These are phyloP conservation scores for Zostera marina DNA, from an alignment of 116 monocot species.

Conservation along the genomic window DNA sequence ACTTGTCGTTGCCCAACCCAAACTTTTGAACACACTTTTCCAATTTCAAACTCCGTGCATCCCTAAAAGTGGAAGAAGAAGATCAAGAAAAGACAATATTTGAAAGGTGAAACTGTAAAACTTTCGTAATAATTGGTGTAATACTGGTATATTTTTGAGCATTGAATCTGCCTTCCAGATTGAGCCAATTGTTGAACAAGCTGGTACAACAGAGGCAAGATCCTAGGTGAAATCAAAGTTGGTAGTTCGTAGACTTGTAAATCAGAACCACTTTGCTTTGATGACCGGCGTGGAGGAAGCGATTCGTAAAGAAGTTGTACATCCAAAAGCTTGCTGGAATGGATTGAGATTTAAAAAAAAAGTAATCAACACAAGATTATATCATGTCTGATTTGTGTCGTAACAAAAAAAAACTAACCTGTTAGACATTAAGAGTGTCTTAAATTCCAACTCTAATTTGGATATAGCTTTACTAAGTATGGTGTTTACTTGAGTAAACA, in stretches of 20 bases:
- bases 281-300: slow-evolving; percentile 47
- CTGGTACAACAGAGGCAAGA: slow-evolving; percentile 62
- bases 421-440: slow-evolving; percentile 35
- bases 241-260: slow-evolving; percentile 49
- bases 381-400: neutral
- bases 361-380: neutral
- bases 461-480: slow-evolving; percentile 46
- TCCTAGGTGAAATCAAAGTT: slow-evolving; percentile 64
- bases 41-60: slow-evolving; percentile 43
- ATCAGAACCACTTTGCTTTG: slow-evolving; percentile 19
- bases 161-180: slow-evolving; percentile 53
- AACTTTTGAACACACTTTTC: slow-evolving; percentile 58
- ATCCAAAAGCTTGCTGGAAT: slow-evolving; percentile 63
- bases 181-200: slow-evolving; percentile 65
- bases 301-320: slow-evolving; percentile 51
- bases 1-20: slow-evolving; percentile 80
- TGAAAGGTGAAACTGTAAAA: too few relatives aligned
- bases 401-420: slow-evolving; percentile 22
- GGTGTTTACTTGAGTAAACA: slow-evolving; percentile 49
- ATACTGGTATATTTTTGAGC: slow-evolving; percentile 56
- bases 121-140: neutral
- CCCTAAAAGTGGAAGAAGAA: slow-evolving; percentile 19
- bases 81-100: too few relatives aligned
- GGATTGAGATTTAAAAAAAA: neutral
- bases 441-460: slow-evolving; percentile 81